Conservation (phyloP, 208 protist species). For the Crithidia mellificae region DNA sequence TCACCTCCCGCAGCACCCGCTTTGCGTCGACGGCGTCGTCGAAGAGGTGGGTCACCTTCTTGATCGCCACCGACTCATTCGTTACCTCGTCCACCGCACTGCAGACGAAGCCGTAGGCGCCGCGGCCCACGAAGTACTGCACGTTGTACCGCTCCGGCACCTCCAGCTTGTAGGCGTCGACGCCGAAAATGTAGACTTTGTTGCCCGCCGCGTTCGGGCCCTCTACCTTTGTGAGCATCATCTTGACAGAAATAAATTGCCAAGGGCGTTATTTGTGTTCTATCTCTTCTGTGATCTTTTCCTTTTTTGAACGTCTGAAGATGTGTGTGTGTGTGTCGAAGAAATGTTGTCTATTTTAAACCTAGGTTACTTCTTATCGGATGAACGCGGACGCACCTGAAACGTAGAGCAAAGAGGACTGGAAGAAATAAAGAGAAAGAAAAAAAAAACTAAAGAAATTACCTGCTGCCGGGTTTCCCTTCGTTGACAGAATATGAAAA, state of each 20-base stretch:
- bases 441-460: no score
- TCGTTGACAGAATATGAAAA: no score
- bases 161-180: conserved; percentile 53
- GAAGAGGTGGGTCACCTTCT: conserved; percentile 97
- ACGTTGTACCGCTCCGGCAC: conserved; percentile 78
- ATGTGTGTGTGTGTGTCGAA: no score
- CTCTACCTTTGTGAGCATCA: conserved; percentile 77
- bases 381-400: no score
- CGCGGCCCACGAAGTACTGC: conserved; percentile 76
- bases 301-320: no score
- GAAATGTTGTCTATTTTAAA: no score
- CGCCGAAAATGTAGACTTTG: conserved; percentile 79
- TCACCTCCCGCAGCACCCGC: conserved; percentile 82
- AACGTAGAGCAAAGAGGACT: no score
- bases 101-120: conserved; percentile 90
- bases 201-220: conserved; percentile 58
- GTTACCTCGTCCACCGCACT: conserved; percentile 68
- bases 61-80: conserved; percentile 95
- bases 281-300: no score
- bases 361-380: no score
- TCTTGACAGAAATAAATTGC: conserved; percentile 2
- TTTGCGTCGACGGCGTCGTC: conserved; percentile 93
- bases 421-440: no score
- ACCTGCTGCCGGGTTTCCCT: no score
- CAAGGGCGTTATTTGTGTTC: no score